A percentile compares a stretch with the other conserved stretches of the same genome.
Evolutionary conservation across 495 filamentous ascomycete genomes (phyloP).

Genomic region (Endocarpon pusillum): DNA sequence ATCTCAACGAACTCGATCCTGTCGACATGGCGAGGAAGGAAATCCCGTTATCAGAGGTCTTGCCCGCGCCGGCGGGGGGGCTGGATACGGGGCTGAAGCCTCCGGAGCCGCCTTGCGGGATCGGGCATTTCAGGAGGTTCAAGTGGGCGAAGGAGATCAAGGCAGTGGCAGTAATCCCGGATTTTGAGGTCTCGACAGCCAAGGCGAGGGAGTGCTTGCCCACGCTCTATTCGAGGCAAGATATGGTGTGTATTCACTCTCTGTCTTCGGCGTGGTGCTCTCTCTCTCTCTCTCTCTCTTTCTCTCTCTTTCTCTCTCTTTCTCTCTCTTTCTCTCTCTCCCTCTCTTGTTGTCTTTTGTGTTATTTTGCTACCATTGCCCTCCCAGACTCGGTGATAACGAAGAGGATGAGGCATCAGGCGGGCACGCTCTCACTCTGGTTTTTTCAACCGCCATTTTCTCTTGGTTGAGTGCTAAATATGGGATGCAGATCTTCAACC

Average conservation of each 20-base stretch:
- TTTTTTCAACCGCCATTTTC: no score
- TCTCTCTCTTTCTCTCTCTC: constrained; percentile 3
- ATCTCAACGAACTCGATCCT: constrained; percentile 74
- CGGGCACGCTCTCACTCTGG: no score
- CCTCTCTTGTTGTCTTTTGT: no score
- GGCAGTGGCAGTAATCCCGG: constrained; percentile 81
- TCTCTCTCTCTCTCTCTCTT: no score
- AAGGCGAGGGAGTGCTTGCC: constrained; percentile 74
- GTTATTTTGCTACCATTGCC: no score
- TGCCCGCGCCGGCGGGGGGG: constrained; percentile 72
- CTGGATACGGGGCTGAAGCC: constrained; percentile 70
- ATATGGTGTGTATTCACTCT: constrained; percentile 42
- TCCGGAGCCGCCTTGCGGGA: constrained; percentile 72
- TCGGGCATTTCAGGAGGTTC: constrained; percentile 88
- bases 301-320: background rate
- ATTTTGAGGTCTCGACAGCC: constrained; percentile 84
- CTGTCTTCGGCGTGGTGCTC: no score
- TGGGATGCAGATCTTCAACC: constrained; percentile 76
- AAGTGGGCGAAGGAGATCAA: constrained; percentile 86
- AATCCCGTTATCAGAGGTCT: constrained; percentile 88
- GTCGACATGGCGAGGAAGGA: constrained; percentile 73
- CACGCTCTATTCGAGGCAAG: constrained; percentile 50
- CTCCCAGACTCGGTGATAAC: no score
- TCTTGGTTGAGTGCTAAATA: no score
- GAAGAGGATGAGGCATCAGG: no score